Conservation (phyloP, 352 stramenopile species). For the Chrysophaeum taylorii region DNA sequence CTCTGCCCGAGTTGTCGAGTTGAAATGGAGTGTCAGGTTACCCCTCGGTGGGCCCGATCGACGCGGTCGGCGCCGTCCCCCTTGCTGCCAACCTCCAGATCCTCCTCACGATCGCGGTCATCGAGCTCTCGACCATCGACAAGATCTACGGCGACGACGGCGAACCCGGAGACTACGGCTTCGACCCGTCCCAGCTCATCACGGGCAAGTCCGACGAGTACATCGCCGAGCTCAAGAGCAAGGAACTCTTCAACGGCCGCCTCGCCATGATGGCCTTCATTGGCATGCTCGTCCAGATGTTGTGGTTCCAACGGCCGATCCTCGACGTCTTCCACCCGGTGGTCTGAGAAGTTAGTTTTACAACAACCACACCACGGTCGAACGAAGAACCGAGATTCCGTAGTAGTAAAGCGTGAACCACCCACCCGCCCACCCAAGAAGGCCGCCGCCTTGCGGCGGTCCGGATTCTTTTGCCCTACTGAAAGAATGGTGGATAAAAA, state of each 20-base stretch:
- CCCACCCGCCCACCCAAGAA: no score
- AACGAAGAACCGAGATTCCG: no score
- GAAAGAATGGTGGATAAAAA: no score
- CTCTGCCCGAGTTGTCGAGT: no score
- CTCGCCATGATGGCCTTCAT: constrained; percentile 69
- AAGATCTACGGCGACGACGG: constrained; percentile 17
- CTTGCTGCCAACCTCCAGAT: constrained; percentile 3
- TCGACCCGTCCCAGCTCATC: constrained; percentile 32
- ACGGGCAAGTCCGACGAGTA: constrained; percentile 2
- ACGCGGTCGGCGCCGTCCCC: neutral
- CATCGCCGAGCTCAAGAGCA: constrained; percentile 35
- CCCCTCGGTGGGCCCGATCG: neutral
- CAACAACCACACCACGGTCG: no score
- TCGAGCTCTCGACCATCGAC: constrained; percentile 9
- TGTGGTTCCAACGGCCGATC: constrained; percentile 4
- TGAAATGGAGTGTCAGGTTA: no score
- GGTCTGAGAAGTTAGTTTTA: no score
- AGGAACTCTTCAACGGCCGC: constrained; percentile 67
- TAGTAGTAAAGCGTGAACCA: no score
- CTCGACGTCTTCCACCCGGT: no score
- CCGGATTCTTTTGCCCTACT: no score
- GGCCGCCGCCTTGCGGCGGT: no score
- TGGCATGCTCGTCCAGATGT: constrained; percentile 53
- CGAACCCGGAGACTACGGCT: constrained; percentile 31
- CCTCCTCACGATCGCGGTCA: neutral